These are phyloP conservation scores for Davidsoniella australis DNA, from an alignment of 2,329 filamentous ascomycete genomes.

Conservation along the genomic window DNA sequence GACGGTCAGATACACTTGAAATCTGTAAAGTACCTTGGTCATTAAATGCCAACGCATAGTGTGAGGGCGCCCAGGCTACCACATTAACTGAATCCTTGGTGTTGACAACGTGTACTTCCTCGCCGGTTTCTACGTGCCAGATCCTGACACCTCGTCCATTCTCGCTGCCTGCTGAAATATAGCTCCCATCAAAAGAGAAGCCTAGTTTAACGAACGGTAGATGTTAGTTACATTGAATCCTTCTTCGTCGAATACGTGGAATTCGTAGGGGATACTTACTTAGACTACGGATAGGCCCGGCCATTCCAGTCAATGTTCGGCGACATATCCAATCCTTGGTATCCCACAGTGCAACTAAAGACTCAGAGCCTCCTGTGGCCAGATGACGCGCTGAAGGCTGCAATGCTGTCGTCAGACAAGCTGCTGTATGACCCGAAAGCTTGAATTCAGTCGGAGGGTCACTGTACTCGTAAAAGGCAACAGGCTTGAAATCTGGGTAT, in stretches of 20 bases:
- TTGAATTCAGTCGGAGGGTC: constrained; percentile 34
- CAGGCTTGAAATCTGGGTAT: constrained; percentile 45
- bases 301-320: constrained; percentile 51
- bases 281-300: constrained; percentile 52
- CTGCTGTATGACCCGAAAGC: constrained; percentile 56
- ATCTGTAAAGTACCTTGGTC: constrained; percentile 54
- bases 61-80: constrained; percentile 59
- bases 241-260: not conserved
- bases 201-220: constrained; percentile 23
- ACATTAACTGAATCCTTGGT: constrained; percentile 46
- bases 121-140: constrained; percentile 56
- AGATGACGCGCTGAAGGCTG: constrained; percentile 56
- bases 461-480: constrained; percentile 31
- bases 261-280: constrained; percentile 25
- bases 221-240: not conserved
- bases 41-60: constrained; percentile 58
- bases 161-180: constrained; percentile 56
- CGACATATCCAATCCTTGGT: constrained; percentile 62
- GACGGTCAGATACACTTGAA: constrained; percentile 20
- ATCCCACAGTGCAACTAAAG: constrained; percentile 61
- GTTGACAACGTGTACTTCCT: constrained; percentile 55
- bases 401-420: constrained; percentile 50
- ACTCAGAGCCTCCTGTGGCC: constrained; percentile 60
- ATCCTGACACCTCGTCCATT: constrained; percentile 47
- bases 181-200: constrained; percentile 65